Percentiles rank a stretch among this genome's conserved stretches.
phyloP scores from a whole-genome alignment of 1,139 yeast species.

The Scheffersomyces insectosa region DNA sequence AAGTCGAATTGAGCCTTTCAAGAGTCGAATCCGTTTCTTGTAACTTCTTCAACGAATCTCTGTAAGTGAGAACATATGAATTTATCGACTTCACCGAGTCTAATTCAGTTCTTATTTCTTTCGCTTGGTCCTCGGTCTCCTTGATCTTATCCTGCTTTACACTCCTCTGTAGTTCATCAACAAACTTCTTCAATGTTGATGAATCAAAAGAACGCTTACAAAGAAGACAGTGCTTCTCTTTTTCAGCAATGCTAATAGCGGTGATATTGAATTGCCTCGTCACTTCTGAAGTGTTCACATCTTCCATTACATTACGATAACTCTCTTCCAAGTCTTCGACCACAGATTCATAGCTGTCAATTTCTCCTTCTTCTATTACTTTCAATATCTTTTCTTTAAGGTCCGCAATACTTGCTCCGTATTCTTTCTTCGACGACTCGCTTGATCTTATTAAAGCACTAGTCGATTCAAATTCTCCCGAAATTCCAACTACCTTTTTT shows the following conservation, averaged over 20 bases:
- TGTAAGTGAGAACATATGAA: conserved; percentile 28
- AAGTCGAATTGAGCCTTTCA: conserved; percentile 15
- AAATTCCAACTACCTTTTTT: conserved; percentile 4
- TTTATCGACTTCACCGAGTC: conserved; percentile 26
- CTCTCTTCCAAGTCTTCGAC: conserved; percentile 62
- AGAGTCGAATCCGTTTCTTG: conserved; percentile 4
- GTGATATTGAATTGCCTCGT: conserved; percentile 63
- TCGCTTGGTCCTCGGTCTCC: conserved; percentile 36
- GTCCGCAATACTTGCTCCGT: conserved; percentile 16
- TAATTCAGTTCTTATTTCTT: conserved; percentile 31
- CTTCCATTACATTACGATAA: conserved; percentile 58
- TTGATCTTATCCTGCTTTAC: conserved; percentile 39
- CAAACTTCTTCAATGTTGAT: conserved; percentile 32
- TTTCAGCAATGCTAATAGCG: conserved; percentile 63
- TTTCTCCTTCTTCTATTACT: conserved; percentile 43
- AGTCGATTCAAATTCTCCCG: conserved; percentile 12
- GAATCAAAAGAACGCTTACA: conserved; percentile 64
- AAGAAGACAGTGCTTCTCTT: conserved; percentile 57
- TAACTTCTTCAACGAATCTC: conserved; percentile 17
- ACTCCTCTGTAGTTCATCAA: conserved; percentile 34
- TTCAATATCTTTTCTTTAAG: conserved; percentile 22
- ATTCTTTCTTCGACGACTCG: conserved; percentile 11
- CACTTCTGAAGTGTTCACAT: conserved; percentile 63
- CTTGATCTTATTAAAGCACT: conserved; percentile 14
- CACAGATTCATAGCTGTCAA: conserved; percentile 51